Evolutionary conservation across 1,284 basidiomycete species (phyloP).

Genomic region (Heterobasidion parviporum): DNA sequence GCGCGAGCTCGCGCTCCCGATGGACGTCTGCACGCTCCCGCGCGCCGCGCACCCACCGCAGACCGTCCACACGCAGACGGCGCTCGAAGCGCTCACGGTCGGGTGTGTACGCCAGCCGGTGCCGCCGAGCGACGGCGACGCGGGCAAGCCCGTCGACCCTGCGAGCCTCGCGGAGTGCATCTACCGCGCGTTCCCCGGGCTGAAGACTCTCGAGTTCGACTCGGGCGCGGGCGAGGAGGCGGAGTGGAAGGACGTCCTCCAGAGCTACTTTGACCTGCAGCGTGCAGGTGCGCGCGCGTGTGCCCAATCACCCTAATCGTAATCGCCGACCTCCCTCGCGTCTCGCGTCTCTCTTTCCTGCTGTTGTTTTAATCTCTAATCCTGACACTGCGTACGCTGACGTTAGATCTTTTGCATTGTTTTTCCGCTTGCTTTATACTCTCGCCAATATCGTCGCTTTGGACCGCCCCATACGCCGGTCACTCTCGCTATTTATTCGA

Average conservation of each 20-base stretch:
- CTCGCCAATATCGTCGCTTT: too few species aligned
- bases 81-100: slow-evolving; percentile 9
- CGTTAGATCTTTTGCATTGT: neutral
- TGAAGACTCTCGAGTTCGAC: slow-evolving; percentile 10
- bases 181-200: slow-evolving; percentile 9
- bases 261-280: slow-evolving; percentile 7
- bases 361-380: neutral
- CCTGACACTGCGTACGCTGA: neutral
- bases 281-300: too few species aligned
- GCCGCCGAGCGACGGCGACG: slow-evolving; percentile 4
- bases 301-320: neutral
- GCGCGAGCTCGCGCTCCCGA: slow-evolving; percentile 7
- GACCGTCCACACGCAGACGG: slow-evolving; percentile 4
- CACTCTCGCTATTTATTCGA: too few species aligned
- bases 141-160: neutral
- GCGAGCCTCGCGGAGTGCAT: slow-evolving; percentile 9
- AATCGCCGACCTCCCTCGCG: neutral
- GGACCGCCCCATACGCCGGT: too few species aligned
- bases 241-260: slow-evolving; percentile 11
- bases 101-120: slow-evolving; percentile 9
- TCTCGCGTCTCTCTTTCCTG: neutral
- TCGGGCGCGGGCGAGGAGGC: slow-evolving; percentile 5
- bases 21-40: slow-evolving; percentile 9
- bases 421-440: too few species aligned
- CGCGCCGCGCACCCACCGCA: neutral